Percentiles rank a stretch among this genome's conserved stretches.
Conservation (phyloP, 2,329 filamentous ascomycete species). For the Penicillium sp. region DNA sequence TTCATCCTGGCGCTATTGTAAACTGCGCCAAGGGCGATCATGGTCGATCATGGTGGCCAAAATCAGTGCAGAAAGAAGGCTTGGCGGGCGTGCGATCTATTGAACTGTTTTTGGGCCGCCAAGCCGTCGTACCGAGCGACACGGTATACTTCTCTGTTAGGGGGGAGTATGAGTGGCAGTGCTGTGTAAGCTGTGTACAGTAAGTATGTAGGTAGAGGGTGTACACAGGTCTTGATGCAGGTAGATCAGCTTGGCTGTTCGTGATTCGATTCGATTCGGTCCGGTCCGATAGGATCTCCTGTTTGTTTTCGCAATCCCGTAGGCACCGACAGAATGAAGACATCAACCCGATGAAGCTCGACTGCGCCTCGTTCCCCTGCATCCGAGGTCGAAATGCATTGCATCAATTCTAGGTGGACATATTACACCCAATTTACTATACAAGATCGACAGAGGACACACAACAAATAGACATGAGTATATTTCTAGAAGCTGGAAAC, state of each 20-base stretch:
- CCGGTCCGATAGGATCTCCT: neutral
- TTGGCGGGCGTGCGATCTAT: conserved; percentile 14
- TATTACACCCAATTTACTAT: neutral
- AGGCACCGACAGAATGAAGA: neutral
- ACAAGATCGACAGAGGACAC: neutral
- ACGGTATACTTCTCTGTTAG: neutral
- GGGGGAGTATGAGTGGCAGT: conserved; percentile 1
- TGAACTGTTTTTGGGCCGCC: conserved; percentile 15
- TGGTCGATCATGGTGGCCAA: conserved; percentile 15
- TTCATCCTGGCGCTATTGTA: conserved; percentile 13
- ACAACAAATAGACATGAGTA: too few species aligned
- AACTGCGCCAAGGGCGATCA: conserved; percentile 27
- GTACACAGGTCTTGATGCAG: neutral
- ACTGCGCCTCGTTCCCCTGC: conserved; percentile 1
- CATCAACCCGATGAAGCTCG: neutral
- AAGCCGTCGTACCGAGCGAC: conserved; percentile 16
- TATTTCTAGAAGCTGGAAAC: neutral
- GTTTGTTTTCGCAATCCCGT: neutral
- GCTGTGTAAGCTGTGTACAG: neutral
- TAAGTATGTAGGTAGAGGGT: neutral
- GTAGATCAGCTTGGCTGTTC: conserved; percentile 10
- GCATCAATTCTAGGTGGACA: neutral
- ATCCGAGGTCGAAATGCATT: neutral
- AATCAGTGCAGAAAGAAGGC: conserved; percentile 8
- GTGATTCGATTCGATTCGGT: conserved; percentile 14